Conservation (phyloP, 345 rosid genomes). For the Boechera stricta region DNA sequence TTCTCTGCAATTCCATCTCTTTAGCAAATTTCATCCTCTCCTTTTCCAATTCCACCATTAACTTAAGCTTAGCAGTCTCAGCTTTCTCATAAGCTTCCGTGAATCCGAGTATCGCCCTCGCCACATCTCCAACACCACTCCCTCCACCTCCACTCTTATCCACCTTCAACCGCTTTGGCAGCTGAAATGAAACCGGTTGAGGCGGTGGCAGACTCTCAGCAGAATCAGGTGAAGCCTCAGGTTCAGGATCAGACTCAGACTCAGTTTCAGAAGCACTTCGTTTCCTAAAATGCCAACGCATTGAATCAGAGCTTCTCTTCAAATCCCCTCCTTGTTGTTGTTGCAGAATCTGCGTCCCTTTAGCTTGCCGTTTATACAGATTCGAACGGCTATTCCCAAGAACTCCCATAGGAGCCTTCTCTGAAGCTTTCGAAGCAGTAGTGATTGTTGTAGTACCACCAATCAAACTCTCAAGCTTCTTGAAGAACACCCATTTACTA, state of each 20-base stretch:
- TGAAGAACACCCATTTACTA: slow-evolving; percentile 80
- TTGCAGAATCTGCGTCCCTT: slow-evolving; percentile 22
- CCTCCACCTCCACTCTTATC: slow-evolving; percentile 33
- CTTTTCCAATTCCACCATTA: slow-evolving; percentile 87
- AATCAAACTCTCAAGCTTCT: slow-evolving; percentile 64
- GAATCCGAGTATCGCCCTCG: slow-evolving; percentile 67
- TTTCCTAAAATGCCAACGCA: slow-evolving; percentile 56
- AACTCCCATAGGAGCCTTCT: slow-evolving; percentile 57
- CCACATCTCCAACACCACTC: slow-evolving; percentile 54
- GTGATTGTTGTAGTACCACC: slow-evolving; percentile 49
- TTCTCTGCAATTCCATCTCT: slow-evolving; percentile 90
- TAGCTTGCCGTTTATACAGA: slow-evolving; percentile 33
- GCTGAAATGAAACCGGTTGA: slow-evolving; percentile 19
- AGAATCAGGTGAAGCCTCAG: slow-evolving; percentile 48
- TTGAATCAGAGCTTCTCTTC: slow-evolving; percentile 40
- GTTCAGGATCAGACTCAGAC: slow-evolving; percentile 50
- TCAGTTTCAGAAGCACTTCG: slow-evolving; percentile 49
- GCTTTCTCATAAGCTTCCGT: slow-evolving; percentile 88
- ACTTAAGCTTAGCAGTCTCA: slow-evolving; percentile 75
- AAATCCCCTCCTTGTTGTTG: slow-evolving; percentile 21
- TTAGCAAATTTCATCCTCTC: slow-evolving; percentile 85
- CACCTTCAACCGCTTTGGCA: slow-evolving; percentile 39
- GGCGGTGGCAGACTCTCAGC: slow-evolving; percentile 56
- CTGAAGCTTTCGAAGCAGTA: slow-evolving; percentile 11
- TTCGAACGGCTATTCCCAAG: slow-evolving; percentile 53